Percentiles rank a stretch among this genome's conserved stretches.
Evolutionary conservation across 2,329 filamentous ascomycete genomes (phyloP).

Genomic region (Hymenoscyphus fructigenus): DNA sequence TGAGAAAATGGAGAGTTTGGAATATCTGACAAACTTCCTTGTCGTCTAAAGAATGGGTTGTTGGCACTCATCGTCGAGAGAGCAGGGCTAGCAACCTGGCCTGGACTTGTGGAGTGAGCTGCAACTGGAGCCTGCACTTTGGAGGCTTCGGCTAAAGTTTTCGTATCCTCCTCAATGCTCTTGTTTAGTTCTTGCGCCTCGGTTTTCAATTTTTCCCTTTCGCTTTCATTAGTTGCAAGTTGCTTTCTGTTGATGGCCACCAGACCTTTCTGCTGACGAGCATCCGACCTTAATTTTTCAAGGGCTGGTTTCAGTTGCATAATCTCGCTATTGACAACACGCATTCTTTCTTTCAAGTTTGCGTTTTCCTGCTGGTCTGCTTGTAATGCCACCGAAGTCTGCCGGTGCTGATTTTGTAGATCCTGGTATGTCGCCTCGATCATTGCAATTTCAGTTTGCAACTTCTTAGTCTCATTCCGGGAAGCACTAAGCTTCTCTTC

Average conservation of each 20-base stretch:
- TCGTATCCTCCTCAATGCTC: slow-evolving; percentile 58
- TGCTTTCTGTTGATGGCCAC: slow-evolving; percentile 99
- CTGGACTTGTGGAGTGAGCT: slow-evolving; percentile 34
- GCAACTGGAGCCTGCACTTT: slow-evolving; percentile 39
- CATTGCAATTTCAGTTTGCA: slow-evolving; percentile 80
- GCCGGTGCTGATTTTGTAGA: slow-evolving; percentile 77
- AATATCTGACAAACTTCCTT: slow-evolving; percentile 54
- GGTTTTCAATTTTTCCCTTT: slow-evolving; percentile 81
- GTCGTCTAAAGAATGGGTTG: slow-evolving; percentile 90
- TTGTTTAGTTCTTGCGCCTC: slow-evolving; percentile 71
- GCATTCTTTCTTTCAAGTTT: slow-evolving; percentile 82
- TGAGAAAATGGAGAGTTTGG: slow-evolving; percentile 48
- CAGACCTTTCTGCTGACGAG: slow-evolving; percentile 91
- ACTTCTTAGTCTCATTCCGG: slow-evolving; percentile 76
- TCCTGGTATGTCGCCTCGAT: slow-evolving; percentile 81
- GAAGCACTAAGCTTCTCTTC: slow-evolving; percentile 79
- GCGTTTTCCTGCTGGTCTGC: slow-evolving; percentile 87
- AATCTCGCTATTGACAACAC: slow-evolving; percentile 78
- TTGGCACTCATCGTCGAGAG: slow-evolving; percentile 71
- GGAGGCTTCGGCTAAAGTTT: slow-evolving; percentile 53
- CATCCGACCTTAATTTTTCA: slow-evolving; percentile 89
- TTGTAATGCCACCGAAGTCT: slow-evolving; percentile 71
- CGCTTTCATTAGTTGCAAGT: slow-evolving; percentile 81
- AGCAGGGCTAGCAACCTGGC: slow-evolving; percentile 67
- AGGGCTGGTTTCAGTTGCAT: slow-evolving; percentile 82